A percentile compares a stretch with the other conserved stretches of the same genome.
Evolutionary conservation across 1,284 basidiomycete species (phyloP).

Genomic region (Phellopilus nigrolimitatus): DNA sequence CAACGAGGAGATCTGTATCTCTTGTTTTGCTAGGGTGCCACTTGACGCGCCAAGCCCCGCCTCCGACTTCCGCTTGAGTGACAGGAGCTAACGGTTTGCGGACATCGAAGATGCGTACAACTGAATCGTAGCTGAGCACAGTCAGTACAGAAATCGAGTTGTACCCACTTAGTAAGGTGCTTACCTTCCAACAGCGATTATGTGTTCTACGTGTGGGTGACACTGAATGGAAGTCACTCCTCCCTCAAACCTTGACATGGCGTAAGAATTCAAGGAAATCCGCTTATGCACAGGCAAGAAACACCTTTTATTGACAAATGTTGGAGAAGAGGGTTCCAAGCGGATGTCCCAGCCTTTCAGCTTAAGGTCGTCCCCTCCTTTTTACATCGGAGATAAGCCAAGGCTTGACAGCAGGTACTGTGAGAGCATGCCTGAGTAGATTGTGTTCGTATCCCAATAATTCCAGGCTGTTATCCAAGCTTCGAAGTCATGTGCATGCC

Average conservation of each 20-base stretch:
- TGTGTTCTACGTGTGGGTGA: slow-evolving; percentile 73
- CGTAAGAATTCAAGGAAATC: slow-evolving; percentile 8
- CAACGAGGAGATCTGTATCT: slow-evolving; percentile 73
- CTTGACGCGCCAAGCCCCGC: slow-evolving; percentile 94
- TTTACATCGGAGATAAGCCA: not conserved
- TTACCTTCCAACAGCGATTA: slow-evolving; percentile 90
- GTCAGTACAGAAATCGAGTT: not conserved
- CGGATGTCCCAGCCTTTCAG: slow-evolving; percentile 91
- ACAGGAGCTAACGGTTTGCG: slow-evolving; percentile 65
- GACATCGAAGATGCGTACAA: slow-evolving; percentile 80
- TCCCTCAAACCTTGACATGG: slow-evolving; percentile 74
- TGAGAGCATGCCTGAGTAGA: slow-evolving; percentile 72
- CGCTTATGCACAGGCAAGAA: not conserved
- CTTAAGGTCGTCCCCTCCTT: slow-evolving; percentile 91
- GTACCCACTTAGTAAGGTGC: slow-evolving; percentile 19
- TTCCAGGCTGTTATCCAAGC: slow-evolving; percentile 94
- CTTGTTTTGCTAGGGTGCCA: slow-evolving; percentile 78
- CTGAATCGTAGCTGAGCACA: slow-evolving; percentile 76
- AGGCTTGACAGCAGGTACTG: not conserved
- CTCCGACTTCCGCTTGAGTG: slow-evolving; percentile 66
- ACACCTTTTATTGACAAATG: slow-evolving; percentile 72
- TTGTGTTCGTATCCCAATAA: slow-evolving; percentile 69
- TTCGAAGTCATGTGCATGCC: slow-evolving; percentile 92
- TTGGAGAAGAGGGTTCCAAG: slow-evolving; percentile 55
- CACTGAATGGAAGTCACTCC: slow-evolving; percentile 91